Evolutionary conservation across 129 eudicot species (phyloP).

Genomic region (Lactuca sativa): DNA sequence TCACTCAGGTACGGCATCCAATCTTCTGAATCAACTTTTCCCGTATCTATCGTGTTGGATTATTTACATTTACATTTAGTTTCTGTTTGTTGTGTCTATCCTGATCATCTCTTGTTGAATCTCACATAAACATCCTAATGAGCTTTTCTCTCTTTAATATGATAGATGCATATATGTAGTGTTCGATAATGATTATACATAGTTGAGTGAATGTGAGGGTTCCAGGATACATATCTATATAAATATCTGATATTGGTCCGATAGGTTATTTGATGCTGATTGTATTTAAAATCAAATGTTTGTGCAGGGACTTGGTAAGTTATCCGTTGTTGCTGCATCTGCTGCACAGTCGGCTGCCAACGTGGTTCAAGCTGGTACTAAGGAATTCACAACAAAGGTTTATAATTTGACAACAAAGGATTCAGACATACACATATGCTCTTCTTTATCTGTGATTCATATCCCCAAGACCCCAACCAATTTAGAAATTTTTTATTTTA

Average conservation of each 20-base stretch:
- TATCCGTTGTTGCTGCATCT: slow-evolving; percentile 70
- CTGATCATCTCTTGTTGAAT: too few relatives aligned
- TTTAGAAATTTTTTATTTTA: background rate
- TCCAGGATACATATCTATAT: too few relatives aligned
- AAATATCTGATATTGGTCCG: too few relatives aligned
- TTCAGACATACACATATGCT: background rate
- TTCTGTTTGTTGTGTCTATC: background rate
- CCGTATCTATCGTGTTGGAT: background rate
- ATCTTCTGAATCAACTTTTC: background rate
- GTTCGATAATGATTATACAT: background rate
- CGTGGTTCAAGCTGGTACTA: slow-evolving; percentile 85
- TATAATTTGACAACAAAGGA: background rate
- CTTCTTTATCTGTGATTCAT: background rate
- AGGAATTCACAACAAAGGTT: slow-evolving; percentile 81
- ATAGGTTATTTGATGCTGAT: too few relatives aligned
- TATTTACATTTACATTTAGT: slow-evolving; percentile 6
- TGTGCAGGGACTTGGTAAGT: slow-evolving; percentile 69
- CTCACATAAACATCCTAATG: too few relatives aligned
- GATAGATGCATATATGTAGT: background rate
- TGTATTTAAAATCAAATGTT: background rate
- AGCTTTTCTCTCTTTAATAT: background rate
- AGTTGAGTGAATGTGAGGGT: too few relatives aligned
- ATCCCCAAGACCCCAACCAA: background rate
- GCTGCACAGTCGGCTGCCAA: slow-evolving; percentile 82
- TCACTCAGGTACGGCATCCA: slow-evolving; percentile 55